A percentile compares a stretch with the other conserved stretches of the same genome.
These are phyloP conservation scores for Penicillium odoratum DNA, from an alignment of 495 filamentous ascomycete genomes.

Conservation along the genomic window DNA sequence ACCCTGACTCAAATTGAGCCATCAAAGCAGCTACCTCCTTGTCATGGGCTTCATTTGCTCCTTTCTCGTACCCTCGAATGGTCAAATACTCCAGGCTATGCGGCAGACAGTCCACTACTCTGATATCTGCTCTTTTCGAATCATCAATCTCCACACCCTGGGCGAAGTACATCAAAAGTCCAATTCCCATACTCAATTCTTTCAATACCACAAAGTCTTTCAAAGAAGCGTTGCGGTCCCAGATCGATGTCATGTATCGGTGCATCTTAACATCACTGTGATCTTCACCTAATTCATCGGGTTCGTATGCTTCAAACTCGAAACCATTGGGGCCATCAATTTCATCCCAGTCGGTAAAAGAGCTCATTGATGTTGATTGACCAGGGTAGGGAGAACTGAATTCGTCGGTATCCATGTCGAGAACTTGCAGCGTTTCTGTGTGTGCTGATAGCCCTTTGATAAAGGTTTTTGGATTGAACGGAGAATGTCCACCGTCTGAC, in stretches of 20 bases:
- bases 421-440: conserved; percentile 25
- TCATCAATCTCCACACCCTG: conserved; percentile 5
- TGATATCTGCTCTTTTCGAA: not conserved
- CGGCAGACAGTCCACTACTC: conserved; percentile 21
- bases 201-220: conserved; percentile 24
- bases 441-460: conserved; percentile 23
- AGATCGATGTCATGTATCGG: not conserved
- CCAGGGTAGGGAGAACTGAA: not conserved
- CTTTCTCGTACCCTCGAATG: conserved; percentile 28
- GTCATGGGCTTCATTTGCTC: conserved; percentile 15
- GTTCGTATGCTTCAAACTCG: conserved; percentile 8
- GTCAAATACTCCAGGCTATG: conserved; percentile 27
- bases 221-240: conserved; percentile 7
- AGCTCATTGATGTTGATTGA: not conserved
- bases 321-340: not conserved
- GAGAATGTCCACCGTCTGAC: conserved; percentile 4
- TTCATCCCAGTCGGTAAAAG: not conserved
- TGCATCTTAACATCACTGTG: not conserved
- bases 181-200: conserved; percentile 23
- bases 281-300: conserved; percentile 3
- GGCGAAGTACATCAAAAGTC: conserved; percentile 28
- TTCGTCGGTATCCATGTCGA: conserved; percentile 23
- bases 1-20: conserved; percentile 8
- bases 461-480: conserved; percentile 23
- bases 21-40: conserved; percentile 22